Conservation (phyloP, 805 yeast species). For the Candida gorgasii region DNA sequence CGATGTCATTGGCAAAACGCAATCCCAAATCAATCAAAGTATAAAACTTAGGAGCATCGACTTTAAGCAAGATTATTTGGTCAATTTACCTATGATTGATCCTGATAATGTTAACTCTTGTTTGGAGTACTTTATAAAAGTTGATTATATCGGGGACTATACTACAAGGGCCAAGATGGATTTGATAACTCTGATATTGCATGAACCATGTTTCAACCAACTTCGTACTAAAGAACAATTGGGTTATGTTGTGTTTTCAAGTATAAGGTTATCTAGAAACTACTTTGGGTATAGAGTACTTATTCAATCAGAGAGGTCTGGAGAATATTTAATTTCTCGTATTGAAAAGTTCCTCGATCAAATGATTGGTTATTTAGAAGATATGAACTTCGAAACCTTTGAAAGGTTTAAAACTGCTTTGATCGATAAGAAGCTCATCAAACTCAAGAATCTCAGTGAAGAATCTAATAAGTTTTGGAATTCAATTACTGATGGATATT, state of each 20-base stretch:
- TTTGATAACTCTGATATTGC: constrained; percentile 67
- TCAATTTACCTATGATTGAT: constrained; percentile 14
- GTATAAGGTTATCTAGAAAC: constrained; percentile 67
- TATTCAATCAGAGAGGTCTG: constrained; percentile 79
- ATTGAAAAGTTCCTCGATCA: constrained; percentile 63
- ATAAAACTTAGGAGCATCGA: constrained; percentile 38
- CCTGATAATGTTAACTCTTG: constrained; percentile 72
- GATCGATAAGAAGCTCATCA: constrained; percentile 63
- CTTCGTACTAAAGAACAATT: constrained; percentile 92
- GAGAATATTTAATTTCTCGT: constrained; percentile 74
- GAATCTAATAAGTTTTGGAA: constrained; percentile 69
- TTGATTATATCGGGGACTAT: constrained; percentile 43
- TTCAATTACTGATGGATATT: constrained; percentile 72
- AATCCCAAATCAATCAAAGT: constrained; percentile 23
- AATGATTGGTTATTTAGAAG: constrained; percentile 45
- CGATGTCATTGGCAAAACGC: constrained; percentile 33
- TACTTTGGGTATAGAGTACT: constrained; percentile 71
- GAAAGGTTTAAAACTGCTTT: constrained; percentile 69
- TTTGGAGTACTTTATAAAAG: constrained; percentile 73
- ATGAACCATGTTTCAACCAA: constrained; percentile 88
- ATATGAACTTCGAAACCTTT: constrained; percentile 65
- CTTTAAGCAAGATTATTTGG: constrained; percentile 20
- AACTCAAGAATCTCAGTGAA: constrained; percentile 74
- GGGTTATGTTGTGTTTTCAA: constrained; percentile 91
- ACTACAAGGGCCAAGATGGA: constrained; percentile 54